A percentile compares a stretch with the other conserved stretches of the same genome.
Conservation (phyloP, 2,329 filamentous ascomycete species). For the Penicillium crustosum region DNA sequence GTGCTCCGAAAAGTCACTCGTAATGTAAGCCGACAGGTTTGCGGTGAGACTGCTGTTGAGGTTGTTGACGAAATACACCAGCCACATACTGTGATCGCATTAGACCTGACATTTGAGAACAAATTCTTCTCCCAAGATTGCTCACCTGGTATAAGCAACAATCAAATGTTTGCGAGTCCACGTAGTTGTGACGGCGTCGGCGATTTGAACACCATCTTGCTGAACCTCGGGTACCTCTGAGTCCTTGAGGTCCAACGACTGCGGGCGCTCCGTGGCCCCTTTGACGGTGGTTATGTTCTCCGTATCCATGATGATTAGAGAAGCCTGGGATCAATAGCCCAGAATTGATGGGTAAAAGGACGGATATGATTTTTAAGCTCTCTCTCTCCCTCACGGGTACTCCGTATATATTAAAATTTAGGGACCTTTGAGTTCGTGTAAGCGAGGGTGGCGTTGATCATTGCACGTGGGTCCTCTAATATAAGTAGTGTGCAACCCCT, state of each 20-base stretch:
- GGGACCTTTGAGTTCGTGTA: background rate
- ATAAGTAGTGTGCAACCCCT: background rate
- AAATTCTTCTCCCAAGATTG: constrained; percentile 29
- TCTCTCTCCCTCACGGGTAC: background rate
- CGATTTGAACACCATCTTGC: constrained; percentile 28
- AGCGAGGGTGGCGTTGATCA: background rate
- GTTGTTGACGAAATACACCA: constrained; percentile 44
- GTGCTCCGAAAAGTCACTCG: constrained; percentile 54
- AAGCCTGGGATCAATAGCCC: background rate
- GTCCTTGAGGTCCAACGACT: background rate
- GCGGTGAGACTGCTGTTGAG: constrained; percentile 40
- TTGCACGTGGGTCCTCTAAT: background rate
- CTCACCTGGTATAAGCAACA: constrained; percentile 51
- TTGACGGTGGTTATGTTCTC: background rate
- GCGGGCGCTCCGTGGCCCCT: background rate
- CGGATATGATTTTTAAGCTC: background rate
- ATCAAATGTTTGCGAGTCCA: constrained; percentile 45
- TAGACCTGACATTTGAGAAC: constrained; percentile 34
- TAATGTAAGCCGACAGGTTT: constrained; percentile 51
- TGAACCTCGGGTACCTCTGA: background rate
- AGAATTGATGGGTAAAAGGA: background rate
- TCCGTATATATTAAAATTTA: background rate
- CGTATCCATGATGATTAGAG: background rate
- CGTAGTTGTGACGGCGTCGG: constrained; percentile 21
- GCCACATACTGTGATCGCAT: constrained; percentile 41